A percentile compares a stretch with the other conserved stretches of the same genome.
Evolutionary conservation across 768 basidiomycete genomes (phyloP).

Genomic region (Tylopilus plumbeoviolaceoides): DNA sequence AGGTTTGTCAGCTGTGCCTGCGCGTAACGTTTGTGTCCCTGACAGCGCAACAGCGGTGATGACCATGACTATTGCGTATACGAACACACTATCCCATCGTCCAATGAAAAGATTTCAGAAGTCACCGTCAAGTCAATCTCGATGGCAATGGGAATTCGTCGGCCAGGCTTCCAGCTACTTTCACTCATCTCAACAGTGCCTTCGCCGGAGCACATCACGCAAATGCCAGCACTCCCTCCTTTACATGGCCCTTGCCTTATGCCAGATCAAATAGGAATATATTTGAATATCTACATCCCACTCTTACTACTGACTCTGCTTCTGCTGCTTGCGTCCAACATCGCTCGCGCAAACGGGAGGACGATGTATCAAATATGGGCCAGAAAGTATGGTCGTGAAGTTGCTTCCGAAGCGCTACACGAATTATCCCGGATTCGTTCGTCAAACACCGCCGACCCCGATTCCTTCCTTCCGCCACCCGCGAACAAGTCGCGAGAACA

Average conservation of each 20-base stretch:
- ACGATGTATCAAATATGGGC: conserved; percentile 5
- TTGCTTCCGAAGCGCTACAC: conserved; percentile 4
- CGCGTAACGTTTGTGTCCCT: neutral
- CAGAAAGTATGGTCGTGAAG: conserved; percentile 7
- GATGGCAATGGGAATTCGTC: conserved; percentile 81
- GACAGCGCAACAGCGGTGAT: conserved; percentile 59
- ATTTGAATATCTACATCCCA: conserved; percentile 68
- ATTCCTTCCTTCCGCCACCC: conserved; percentile 18
- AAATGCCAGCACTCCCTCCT: conserved; percentile 28
- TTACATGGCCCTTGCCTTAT: conserved; percentile 70
- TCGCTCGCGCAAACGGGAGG: conserved; percentile 11
- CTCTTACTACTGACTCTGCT: conserved; percentile 58
- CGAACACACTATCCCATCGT: conserved; percentile 38
- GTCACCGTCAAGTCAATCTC: conserved; percentile 88
- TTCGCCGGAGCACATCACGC: conserved; percentile 28
- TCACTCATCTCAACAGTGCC: conserved; percentile 52
- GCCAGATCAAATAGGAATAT: conserved; percentile 81
- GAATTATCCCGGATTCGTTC: conserved; percentile 8
- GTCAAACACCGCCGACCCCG: conserved; percentile 3
- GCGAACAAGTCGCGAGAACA: conserved; percentile 10
- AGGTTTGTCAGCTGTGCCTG: conserved; percentile 45
- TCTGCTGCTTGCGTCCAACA: conserved; percentile 34
- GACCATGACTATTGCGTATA: conserved; percentile 96
- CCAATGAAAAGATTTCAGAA: conserved; percentile 48
- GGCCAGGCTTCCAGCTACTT: conserved; percentile 87